Evolutionary conservation across 2,329 filamentous ascomycete species (phyloP).

Genomic region (Tothia fuscella): DNA sequence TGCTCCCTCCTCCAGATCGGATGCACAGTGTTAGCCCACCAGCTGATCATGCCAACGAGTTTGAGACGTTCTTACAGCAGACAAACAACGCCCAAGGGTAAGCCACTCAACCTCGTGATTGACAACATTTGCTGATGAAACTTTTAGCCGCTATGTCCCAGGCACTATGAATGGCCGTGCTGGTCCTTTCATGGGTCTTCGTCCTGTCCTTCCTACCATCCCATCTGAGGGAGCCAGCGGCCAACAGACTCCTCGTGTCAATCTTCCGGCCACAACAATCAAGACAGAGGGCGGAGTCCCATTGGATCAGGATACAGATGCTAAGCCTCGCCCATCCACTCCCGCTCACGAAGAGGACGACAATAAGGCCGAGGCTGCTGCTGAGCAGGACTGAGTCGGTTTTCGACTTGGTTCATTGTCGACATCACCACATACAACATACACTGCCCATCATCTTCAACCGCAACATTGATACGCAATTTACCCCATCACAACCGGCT

Average conservation of each 20-base stretch:
- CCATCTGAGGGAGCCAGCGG: conserved; percentile 3
- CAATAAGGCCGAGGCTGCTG: neutral
- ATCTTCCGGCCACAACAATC: conserved; percentile 2
- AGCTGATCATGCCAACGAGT: conserved; percentile 23
- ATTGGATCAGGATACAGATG: conserved; percentile 6
- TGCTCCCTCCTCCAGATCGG: conserved; percentile 23
- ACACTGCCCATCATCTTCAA: too few species aligned
- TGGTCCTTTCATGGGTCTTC: neutral
- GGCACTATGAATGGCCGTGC: neutral
- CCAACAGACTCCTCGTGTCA: conserved; percentile 7
- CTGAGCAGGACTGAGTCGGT: conserved; percentile 2
- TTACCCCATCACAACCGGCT: too few species aligned
- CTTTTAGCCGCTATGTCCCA: neutral
- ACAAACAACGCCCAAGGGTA: too few species aligned
- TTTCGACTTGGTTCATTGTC: too few species aligned
- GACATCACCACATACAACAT: too few species aligned
- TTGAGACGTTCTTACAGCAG: conserved; percentile 28
- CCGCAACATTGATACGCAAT: too few species aligned
- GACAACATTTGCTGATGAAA: neutral
- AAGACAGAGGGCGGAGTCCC: conserved; percentile 4
- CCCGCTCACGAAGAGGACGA: conserved; percentile 5
- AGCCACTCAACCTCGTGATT: too few species aligned
- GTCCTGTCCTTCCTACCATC: conserved; percentile 9
- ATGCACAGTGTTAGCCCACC: conserved; percentile 22
- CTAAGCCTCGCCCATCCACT: conserved; percentile 9